Evolutionary conservation across 1,284 basidiomycete species (phyloP), one percentile per base, ranked within the genome.

Genomic region (Irpex lacteus): DNA sequence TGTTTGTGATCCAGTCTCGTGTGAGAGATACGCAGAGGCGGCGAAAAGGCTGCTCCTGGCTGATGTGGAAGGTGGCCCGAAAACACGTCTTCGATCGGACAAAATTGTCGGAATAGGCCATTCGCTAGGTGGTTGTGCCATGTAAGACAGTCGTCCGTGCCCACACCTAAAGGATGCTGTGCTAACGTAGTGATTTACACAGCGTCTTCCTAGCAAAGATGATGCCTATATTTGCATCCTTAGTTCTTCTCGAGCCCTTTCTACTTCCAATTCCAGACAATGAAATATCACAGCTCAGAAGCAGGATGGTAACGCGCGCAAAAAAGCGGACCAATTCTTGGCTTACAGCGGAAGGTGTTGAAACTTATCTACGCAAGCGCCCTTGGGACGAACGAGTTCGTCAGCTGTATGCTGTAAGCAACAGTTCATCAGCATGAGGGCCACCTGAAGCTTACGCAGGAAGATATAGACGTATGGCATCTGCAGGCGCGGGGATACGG

Each of bases 61-160:
- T 15, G 64, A 67, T 9, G 54, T 62, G 19, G 67, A 69, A 13
- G 64, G 65, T 15, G 70, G 66, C 5, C 65, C 65, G n/a, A 62
- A 69, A 6, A 55, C 57, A 11, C 34, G 67, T 19, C 57, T 69
- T 11, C n/a, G 63, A 4, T 66, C 65, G 2, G 68, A 70, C 64
- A 59, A 63, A 13, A 32, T 74, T 4, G 61, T 73, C 15, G 68
- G 62, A n/a, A 61, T 73, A 37, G 73, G 73, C 3, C 73, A 74
- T 60, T 72, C 72, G 2, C 60, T 68, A 2, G 73, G 73, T 3
- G 67, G 68, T 3, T 67, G 67, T 13, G 65, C 68, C 4, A 58
- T 66, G 73, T 73, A 26, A 58, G 71, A 65, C 9, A n/a, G 13
- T 19, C 5, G 4, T 37, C 32, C 32, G 18, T 60, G 18, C 52